Conservation (phyloP, 2,329 filamentous ascomycete species). For the Fusarium coffeatum region DNA sequence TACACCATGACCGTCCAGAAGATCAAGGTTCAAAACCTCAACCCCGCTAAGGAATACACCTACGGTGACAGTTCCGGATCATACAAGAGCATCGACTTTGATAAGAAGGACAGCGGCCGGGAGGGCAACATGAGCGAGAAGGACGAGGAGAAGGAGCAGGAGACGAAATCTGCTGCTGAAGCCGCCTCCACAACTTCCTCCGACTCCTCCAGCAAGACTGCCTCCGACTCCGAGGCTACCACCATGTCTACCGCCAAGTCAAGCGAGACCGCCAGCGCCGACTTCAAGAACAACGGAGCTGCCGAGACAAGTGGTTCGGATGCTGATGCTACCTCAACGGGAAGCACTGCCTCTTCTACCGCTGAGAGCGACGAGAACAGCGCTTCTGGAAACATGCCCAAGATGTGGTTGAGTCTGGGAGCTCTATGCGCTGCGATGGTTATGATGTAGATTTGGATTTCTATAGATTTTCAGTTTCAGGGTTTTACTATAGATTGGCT, state of each 20-base stretch:
- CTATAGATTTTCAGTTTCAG: background rate
- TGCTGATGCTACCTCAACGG: background rate
- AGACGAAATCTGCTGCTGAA: slow-evolving; percentile 1
- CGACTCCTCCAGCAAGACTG: background rate
- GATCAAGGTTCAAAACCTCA: slow-evolving; percentile 58
- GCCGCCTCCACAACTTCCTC: slow-evolving; percentile 1
- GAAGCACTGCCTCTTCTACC: slow-evolving; percentile 12
- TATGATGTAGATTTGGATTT: background rate
- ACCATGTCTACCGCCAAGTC: slow-evolving; percentile 7
- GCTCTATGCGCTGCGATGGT: slow-evolving; percentile 6
- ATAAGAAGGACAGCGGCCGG: slow-evolving; percentile 15
- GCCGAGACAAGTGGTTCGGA: background rate
- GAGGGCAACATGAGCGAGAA: background rate
- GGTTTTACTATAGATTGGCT: background rate
- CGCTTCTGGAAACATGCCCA: slow-evolving; percentile 14
- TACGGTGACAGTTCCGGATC: slow-evolving; percentile 44
- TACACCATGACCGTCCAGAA: slow-evolving; percentile 68
- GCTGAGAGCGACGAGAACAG: background rate
- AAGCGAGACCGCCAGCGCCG: background rate
- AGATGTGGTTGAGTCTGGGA: slow-evolving; percentile 19
- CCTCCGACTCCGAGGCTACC: slow-evolving; percentile 3
- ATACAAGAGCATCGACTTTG: slow-evolving; percentile 43
- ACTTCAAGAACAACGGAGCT: slow-evolving; percentile 28
- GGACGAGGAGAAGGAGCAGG: background rate
- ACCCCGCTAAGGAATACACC: slow-evolving; percentile 50